phyloP scores from a whole-genome alignment of 2,329 filamentous ascomycete genomes.

The Stachybotrys elegans region DNA sequence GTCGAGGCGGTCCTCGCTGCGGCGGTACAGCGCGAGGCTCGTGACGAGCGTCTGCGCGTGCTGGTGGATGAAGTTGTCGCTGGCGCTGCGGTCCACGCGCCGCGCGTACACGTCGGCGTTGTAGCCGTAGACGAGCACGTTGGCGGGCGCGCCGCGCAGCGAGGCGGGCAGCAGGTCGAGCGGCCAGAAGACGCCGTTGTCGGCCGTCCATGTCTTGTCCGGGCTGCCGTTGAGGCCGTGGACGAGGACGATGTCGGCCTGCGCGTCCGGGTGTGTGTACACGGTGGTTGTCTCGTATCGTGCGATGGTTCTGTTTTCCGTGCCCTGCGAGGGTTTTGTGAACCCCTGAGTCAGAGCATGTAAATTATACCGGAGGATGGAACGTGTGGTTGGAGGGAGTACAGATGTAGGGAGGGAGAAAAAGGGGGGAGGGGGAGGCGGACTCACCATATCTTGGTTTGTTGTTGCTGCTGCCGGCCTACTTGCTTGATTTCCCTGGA shows the following conservation, averaged over 20 bases:
- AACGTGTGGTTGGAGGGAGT: too few species aligned
- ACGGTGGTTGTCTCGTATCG: conserved; percentile 56
- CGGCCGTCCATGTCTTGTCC: conserved; percentile 55
- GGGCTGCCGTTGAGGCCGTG: conserved; percentile 67
- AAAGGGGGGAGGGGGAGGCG: too few species aligned
- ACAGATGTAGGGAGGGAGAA: too few species aligned
- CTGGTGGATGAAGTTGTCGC: conserved; percentile 63
- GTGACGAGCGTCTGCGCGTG: conserved; percentile 66
- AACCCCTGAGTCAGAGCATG: too few species aligned
- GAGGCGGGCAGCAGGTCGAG: conserved; percentile 59
- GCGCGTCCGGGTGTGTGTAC: conserved; percentile 53
- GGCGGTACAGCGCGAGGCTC: conserved; percentile 58
- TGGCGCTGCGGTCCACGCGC: conserved; percentile 46
- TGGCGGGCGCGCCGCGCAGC: conserved; percentile 51
- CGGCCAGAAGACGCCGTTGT: conserved; percentile 63
- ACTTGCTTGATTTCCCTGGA: too few species aligned
- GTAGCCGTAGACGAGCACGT: conserved; percentile 69
- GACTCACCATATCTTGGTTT: too few species aligned
- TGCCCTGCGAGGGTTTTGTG: conserved; percentile 32
- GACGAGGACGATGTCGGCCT: conserved; percentile 63
- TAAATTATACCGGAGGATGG: too few species aligned
- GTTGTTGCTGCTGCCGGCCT: too few species aligned
- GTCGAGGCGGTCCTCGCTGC: conserved; percentile 47
- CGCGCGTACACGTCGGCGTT: conserved; percentile 60
- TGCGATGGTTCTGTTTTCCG: conserved; percentile 19